Conservation (phyloP, 192 early-diverging fungal genomes). For the Coemansia sp. region DNA sequence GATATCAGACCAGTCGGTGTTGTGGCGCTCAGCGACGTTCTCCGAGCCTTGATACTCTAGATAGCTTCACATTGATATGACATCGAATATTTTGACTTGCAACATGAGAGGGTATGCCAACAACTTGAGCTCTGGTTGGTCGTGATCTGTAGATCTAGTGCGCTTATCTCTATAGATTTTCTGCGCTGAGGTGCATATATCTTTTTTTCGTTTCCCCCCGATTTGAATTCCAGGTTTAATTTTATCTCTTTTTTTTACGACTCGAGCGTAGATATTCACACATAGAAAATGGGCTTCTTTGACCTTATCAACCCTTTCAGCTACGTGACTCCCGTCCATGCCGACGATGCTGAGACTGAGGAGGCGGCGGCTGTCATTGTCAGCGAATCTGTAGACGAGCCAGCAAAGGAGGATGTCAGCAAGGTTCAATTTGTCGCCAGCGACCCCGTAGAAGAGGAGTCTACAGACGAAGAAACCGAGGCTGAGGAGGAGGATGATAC, state of each 20-base stretch:
- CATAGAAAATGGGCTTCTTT: constrained; percentile 45
- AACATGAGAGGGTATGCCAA: background rate
- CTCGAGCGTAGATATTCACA: background rate
- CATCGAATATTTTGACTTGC: background rate
- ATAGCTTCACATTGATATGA: background rate
- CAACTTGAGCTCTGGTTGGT: background rate
- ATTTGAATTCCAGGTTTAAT: background rate
- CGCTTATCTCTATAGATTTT: constrained; percentile 13
- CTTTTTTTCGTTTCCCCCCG: background rate
- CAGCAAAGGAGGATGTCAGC: background rate
- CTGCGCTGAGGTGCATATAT: background rate
- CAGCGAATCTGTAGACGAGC: constrained; percentile 11
- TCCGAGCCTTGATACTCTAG: constrained; percentile 57
- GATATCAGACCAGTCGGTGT: constrained; percentile 80
- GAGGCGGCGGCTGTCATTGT: constrained; percentile 5
- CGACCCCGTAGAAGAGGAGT: constrained; percentile 46
- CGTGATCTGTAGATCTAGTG: constrained; percentile 3
- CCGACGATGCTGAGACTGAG: constrained; percentile 56
- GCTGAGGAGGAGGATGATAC: constrained; percentile 17
- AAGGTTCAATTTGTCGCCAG: constrained; percentile 21
- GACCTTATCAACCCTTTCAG: constrained; percentile 55
- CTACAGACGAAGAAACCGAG: constrained; percentile 29
- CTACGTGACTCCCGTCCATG: constrained; percentile 68
- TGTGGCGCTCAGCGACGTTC: constrained; percentile 83
- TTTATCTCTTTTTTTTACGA: background rate